A percentile compares a stretch with the other conserved stretches of the same genome.
phyloP scores from a whole-genome alignment of 345 rosid species.

The Eucalyptus virginea region DNA sequence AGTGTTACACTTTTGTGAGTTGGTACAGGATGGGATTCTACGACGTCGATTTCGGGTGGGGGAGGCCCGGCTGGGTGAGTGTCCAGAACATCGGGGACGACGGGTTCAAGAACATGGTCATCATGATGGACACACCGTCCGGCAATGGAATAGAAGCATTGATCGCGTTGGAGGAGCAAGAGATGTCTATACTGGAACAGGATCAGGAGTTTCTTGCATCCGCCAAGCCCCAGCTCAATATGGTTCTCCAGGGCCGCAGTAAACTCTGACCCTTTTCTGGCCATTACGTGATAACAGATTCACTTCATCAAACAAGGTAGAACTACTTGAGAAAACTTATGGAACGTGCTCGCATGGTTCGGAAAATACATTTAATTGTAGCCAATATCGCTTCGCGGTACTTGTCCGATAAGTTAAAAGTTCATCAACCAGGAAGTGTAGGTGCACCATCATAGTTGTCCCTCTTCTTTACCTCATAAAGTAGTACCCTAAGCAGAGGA shows the following conservation, averaged over 20 bases:
- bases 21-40: not conserved
- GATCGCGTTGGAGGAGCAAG: not conserved
- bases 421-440: not conserved
- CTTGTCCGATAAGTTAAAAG: not conserved
- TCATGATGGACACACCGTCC: not conserved
- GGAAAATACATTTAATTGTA: not conserved
- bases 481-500: not conserved
- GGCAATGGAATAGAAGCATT: not conserved
- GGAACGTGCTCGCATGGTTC: not conserved
- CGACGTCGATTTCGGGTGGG: not conserved
- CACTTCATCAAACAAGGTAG: not conserved
- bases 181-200: not conserved
- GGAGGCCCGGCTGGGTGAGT: not conserved
- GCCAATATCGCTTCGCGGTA: not conserved
- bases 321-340: not conserved
- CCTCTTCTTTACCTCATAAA: not conserved
- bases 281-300: not conserved
- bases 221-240: not conserved
- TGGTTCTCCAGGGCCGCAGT: not conserved
- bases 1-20: not conserved
- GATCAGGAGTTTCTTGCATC: not conserved
- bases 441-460: not conserved
- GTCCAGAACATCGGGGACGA: not conserved
- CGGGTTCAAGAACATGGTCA: not conserved
- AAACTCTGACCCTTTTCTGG: not conserved